These are phyloP conservation scores for Calamus simplicifolius DNA, from an alignment of 176 grass and related monocot species.

Conservation along the genomic window DNA sequence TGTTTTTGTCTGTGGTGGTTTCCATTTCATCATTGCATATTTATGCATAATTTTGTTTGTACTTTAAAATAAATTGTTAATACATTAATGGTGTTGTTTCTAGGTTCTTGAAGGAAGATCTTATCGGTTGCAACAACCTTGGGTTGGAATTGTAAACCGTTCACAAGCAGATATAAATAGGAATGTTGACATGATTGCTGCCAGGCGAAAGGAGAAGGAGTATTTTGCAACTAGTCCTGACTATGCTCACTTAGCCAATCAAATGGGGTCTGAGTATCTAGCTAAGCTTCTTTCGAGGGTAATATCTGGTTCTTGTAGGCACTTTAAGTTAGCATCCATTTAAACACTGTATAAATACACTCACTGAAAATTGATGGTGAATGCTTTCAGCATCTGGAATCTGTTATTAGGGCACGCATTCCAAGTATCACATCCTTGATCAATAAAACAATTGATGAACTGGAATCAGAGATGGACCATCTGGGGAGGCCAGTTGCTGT, in stretches of 20 bases:
- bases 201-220: constrained; percentile 54
- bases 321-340: too few species aligned
- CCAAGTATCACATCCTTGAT: constrained; percentile 60
- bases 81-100: not conserved
- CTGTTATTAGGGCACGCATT: constrained; percentile 62
- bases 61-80: too few species aligned
- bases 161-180: constrained; percentile 90
- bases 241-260: constrained; percentile 52
- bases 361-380: too few species aligned
- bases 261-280: constrained; percentile 71
- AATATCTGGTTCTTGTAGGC: not conserved
- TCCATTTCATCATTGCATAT: too few species aligned
- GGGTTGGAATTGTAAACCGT: constrained; percentile 83
- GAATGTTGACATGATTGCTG: constrained; percentile 67
- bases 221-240: constrained; percentile 74
- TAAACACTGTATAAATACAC: too few species aligned
- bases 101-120: constrained; percentile 77
- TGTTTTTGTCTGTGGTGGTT: too few species aligned
- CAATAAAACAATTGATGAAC: constrained; percentile 71
- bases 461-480: constrained; percentile 57
- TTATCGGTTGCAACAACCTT: constrained; percentile 50
- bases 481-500: constrained; percentile 47
- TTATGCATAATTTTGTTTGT: too few species aligned
- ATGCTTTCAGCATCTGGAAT: constrained; percentile 54
- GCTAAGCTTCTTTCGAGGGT: constrained; percentile 77